Evolutionary conservation across 2,329 filamentous ascomycete species (phyloP), one percentile per base, ranked within the genome.

Genomic region (Ascochyta rabiei): DNA sequence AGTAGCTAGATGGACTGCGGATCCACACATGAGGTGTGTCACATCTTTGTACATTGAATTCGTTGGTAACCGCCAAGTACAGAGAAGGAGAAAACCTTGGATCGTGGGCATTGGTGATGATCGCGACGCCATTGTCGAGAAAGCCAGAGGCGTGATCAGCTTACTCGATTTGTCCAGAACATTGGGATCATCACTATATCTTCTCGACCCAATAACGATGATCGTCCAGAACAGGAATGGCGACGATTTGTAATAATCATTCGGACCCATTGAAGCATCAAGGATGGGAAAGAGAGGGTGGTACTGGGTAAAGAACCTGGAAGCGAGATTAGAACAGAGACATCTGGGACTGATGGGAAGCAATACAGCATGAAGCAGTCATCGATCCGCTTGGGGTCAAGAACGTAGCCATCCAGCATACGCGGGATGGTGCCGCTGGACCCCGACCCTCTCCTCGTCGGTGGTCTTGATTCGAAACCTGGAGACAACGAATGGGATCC

Each of bases 1-100:
- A 13, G 75, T 76, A 16, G 75, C 75, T 12, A 77, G 59, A 53
- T 77, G 74, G 3, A 76, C 64, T 28, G 75, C 75, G 15, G 75
- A 75, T 16, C 76, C 75, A 56, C 71, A 75, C 44, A 78, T 66
- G 15, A 76, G 66, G 52, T 73, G 70, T n/a, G 71, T 74, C 55
- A 73, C 72, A 41, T 77, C 75, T 37, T 75, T 75, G 59, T 74
- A 75, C 69, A 75, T 76, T 26, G 73, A 77, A 39, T 75, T 75
- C 10, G 76, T 73, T 7, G 76, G 75, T 24, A 77, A 57, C 3
- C 75, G 70, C 76, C 76, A 78, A 16, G 75, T 73, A 41, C 75
- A 77, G 10, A 78, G 68, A 9, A 77, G 67, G 4, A 78, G 55
- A 9, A 76, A 61, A 15, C 72, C 75, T 51, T 77, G 74, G 19